Evolutionary conservation across 768 basidiomycete species (phyloP), one percentile per base, ranked within the genome.

Genomic region (Pleurotus ostreatus): DNA sequence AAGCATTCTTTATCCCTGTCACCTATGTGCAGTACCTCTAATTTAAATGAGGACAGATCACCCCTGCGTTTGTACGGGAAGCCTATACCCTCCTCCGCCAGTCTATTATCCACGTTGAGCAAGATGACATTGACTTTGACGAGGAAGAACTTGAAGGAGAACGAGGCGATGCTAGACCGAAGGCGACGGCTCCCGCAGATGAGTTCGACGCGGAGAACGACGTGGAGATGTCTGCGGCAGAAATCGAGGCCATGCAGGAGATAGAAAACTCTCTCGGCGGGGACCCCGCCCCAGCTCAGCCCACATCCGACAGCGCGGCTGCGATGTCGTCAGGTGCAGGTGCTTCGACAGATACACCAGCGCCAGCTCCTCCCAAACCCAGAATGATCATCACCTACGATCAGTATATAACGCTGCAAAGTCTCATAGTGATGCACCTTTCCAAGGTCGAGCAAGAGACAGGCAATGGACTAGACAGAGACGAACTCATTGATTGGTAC

Each of bases 71-170:
- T 67, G 96, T 99, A 18, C 86, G 94, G 40, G 97, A 99, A 71
- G 97, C 97, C 2, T 98, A 91, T 72, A 86, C 85, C 43, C 86
- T 99, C 16, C 77, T 99, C 11, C 85, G 92, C 22, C 95, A 97
- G 68, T 98, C 97, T 2, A 99, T 99, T 71, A 98, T 99, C 63
- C 97, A 98, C 65, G 95, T 99, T 58, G 97, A 99, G 67, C 94
- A 98, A 69, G 97, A 99, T 66, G 96, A 98, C 64, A 87, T 99
- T 65, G 94, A 97, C 67, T 91, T 98, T 69, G 97, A 98, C 65
- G 92, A 95, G 62, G 93, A 96, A 63, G 93, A 93, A 57, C 71
- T 80, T 2, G 78, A 80, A 53, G 84, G 78, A 16, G 81, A 82
- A 60, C 81, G 77, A 7, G 70, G 66, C 26, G 69, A 72, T 25